Evolutionary conservation across 768 basidiomycete species (phyloP).

Genomic region (Leccinum pellstonianum): DNA sequence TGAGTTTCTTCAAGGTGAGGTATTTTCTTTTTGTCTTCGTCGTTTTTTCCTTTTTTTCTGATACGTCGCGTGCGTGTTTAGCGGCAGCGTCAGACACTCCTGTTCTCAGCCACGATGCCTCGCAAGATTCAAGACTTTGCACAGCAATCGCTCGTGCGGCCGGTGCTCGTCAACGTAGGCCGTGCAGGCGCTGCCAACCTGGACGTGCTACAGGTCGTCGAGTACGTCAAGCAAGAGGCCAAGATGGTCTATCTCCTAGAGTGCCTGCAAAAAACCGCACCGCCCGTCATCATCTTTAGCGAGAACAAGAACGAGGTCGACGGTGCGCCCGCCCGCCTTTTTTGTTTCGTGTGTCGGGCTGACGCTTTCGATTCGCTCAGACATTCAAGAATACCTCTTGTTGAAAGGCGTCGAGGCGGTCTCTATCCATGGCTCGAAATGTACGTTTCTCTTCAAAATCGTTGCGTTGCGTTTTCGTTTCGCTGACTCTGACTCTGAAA

Average conservation of each 20-base stretch:
- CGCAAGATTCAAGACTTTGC: conserved; percentile 99
- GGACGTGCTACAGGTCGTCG: conserved; percentile 94
- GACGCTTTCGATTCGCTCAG: conserved; percentile 37
- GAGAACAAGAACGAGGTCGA: conserved; percentile 99
- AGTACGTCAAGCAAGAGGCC: conserved; percentile 99
- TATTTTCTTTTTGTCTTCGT: too few species aligned
- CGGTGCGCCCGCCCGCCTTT: conserved; percentile 44
- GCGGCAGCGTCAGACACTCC: conserved; percentile 93
- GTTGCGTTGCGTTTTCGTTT: not conserved
- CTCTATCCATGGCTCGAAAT: conserved; percentile 96
- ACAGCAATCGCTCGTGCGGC: conserved; percentile 91
- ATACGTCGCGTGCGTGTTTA: conserved; percentile 29
- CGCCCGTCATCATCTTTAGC: conserved; percentile 96
- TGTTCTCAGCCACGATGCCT: conserved; percentile 99
- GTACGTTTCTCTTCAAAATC: conserved; percentile 43
- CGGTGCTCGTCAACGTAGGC: conserved; percentile 94
- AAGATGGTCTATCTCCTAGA: conserved; percentile 99
- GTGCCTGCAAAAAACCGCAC: conserved; percentile 96
- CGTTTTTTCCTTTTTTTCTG: not conserved
- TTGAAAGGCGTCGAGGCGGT: conserved; percentile 98
- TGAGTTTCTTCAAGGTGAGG: conserved; percentile 95
- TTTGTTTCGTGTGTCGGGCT: not conserved
- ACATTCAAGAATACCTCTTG: conserved; percentile 96
- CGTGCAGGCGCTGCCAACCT: conserved; percentile 97
- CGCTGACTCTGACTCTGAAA: not conserved